Evolutionary conservation across 495 filamentous ascomycete species (phyloP), one percentile per base, ranked within the genome.

Genomic region (Amniculicola lignicola): DNA sequence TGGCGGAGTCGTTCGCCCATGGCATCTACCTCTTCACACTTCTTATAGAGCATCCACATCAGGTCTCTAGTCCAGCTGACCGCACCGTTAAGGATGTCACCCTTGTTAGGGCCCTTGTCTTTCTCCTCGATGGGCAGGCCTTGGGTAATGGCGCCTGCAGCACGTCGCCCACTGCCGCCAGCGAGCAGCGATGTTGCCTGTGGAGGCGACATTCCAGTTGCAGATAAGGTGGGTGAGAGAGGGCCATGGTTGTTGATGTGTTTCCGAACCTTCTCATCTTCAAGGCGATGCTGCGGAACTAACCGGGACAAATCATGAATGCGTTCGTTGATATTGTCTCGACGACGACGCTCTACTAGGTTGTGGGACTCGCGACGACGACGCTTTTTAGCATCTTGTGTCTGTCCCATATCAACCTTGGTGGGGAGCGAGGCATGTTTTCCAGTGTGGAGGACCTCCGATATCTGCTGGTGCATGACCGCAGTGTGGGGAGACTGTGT

Each of bases 51-150:
- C 68, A 90, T 80, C 93, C 93, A 97, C 93, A 98, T 97, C 37
- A 98, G 75, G 71, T 98, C 93, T 39, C 92, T 84, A 55, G 86
- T 96, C 93, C 93, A 98, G 70, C 88, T 86, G 41, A 98, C 93
- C 14, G 93, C 87, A 24, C 93, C 93, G 67, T 97, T 97, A 49
- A 98, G 83, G 47, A 98, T 97, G 66, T 98, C 93, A 36, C 93
- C 93, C 72, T 98, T 98, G 77, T 97, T 97, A 0, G 93, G 93
- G 0, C 94, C 94, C 61, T 97, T 96, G 71, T 98, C 93, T 63
- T 97, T 98, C 57, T 98, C 93, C 62, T 98, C 93, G 23, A 92
- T 81, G 0, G 91, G 88, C 29, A 95, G 77, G 18, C 92, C 90
- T 54, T 90, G 87, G 3, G 89, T 94, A 54, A 96, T 95, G 65